Evolutionary conservation across 2,329 filamentous ascomycete genomes (phyloP), one percentile per base, ranked within the genome.

Genomic region (Exophiala sideris): DNA sequence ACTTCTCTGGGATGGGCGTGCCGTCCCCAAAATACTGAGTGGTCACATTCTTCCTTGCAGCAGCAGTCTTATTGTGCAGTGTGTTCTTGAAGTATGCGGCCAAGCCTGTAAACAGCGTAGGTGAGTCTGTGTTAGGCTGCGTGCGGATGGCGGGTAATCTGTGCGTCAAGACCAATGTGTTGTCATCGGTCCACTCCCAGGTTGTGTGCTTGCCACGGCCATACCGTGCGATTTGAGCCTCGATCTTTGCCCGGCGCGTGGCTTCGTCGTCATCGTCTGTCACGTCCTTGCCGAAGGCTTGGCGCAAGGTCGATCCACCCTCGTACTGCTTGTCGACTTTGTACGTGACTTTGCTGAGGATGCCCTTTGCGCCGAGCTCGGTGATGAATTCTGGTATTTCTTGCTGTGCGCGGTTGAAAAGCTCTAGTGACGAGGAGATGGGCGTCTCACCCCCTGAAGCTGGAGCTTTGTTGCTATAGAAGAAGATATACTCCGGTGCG

Each of bases 401-500:
- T 21, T 68, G 66, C 60, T 75, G 67, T 2, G 71, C 74, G 1
- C 74, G 70, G 14, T 71, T 64, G 54, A 77, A 78, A 0, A 79
- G 62, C 56, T 78, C 76, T 7, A 79, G 61, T 0, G 73, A 76
- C 0, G 76, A 78, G 0, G 74, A 75, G n/a, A 78, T 74, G 1
- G 76, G 75, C 0, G 73, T 74, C 57, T 78, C 75, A 5, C 71
- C 70, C 1, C 71, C 69, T 16, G 60, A 65, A 1, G 35, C 42
- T 0, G 74, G 71, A 0, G 67, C 73, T 5, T 63, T 65, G 52
- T 78, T 71, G 1, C 67, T 64, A 44, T 78, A 78, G 66, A 79
- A 78, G 61, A 79, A 77, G 45, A 79, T 73, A 54, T 79, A 79
- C 55, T 75, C 76, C 0, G 77, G 76, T 0, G 76, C 74, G 54